Evolutionary conservation across 2,329 filamentous ascomycete genomes (phyloP).

Genomic region (Arthrobotrys sinensis): DNA sequence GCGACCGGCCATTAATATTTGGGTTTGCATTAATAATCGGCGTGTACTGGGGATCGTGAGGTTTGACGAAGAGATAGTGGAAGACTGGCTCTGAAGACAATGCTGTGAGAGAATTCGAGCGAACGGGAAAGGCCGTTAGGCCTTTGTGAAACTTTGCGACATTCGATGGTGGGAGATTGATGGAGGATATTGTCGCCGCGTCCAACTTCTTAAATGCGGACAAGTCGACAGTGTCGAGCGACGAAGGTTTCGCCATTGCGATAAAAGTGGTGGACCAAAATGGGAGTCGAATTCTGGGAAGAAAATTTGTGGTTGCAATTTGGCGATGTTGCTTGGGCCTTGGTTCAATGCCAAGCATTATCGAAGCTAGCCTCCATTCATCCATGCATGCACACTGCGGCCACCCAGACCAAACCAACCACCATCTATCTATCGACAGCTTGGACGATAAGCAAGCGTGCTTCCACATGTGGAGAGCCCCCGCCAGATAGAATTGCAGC

Average conservation of each 20-base stretch:
- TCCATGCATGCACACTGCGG: background rate
- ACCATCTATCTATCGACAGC: background rate
- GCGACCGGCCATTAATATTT: conserved; percentile 81
- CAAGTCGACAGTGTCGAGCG: conserved; percentile 26
- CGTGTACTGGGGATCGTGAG: conserved; percentile 79
- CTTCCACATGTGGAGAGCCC: conserved; percentile 41
- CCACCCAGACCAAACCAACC: background rate
- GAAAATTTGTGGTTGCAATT: conserved; percentile 21
- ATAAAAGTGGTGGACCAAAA: background rate
- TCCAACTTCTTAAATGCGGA: conserved; percentile 51
- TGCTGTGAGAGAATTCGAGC: conserved; percentile 15
- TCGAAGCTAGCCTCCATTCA: background rate
- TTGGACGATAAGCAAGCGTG: conserved; percentile 8
- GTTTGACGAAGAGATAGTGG: conserved; percentile 89
- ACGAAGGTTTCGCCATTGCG: conserved; percentile 34
- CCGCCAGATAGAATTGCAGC: conserved; percentile 39
- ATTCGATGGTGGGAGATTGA: conserved; percentile 29
- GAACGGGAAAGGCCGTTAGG: conserved; percentile 47
- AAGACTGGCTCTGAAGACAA: conserved; percentile 70
- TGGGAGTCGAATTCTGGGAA: background rate
- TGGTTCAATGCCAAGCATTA: conserved; percentile 1
- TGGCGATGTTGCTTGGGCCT: background rate
- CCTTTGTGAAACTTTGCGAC: conserved; percentile 49
- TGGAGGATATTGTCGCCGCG: conserved; percentile 32
- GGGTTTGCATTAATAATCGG: conserved; percentile 68